Base-by-base conservation (phyloP, 768 basidiomycete species). In the Leccinum rimulosum region DNA sequence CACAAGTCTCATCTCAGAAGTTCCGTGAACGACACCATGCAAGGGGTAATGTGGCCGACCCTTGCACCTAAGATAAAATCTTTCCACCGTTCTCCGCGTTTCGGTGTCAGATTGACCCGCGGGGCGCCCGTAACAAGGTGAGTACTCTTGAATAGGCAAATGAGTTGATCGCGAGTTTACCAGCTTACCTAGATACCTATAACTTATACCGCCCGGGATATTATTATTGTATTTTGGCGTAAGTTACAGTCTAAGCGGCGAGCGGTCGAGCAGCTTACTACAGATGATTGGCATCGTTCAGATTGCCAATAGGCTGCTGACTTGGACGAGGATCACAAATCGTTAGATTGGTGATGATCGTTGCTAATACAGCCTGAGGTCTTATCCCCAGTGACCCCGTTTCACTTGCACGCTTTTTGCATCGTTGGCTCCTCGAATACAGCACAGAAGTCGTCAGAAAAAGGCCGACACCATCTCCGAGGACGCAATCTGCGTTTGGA, bases 271-370 rank as follows among this genome's bases (percentile, higher is more conserved):
- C n/a, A 10, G 40, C n/a, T 19, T n/a, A 43, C n/a, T n/a, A 43
- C n/a, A 19, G n/a, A 5, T 9, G n/a, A 5, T 9, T 17, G 19
- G 36, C 49, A 19, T 30, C 45, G 22, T 30, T 36, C 22, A 61
- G 55, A 35, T 14, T 19, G n/a, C 48, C 25, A 17, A 27, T 7
- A 2, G 52, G 52, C 38, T n/a, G 22, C 31, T 47, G 55, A 55
- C 49, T 25, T 3, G 25, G 25, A 25, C 25, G 56, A 17, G 55
- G 52, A 33, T 57, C 5, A 49, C 49, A 61, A 11, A 38, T 56
- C 56, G 56, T 55, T 48, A 75, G 58, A 19, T 68, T 52, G 2
- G 70, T 74, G 51, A 70, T 64, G 14, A 73, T 50, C 30, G 67
- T 49, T 4, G 71, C 69, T 15, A 11, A 31, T 31, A 68, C 19